Base-by-base conservation (phyloP, 139 green algal species). In the Chlamydomonas schloesseri region DNA sequence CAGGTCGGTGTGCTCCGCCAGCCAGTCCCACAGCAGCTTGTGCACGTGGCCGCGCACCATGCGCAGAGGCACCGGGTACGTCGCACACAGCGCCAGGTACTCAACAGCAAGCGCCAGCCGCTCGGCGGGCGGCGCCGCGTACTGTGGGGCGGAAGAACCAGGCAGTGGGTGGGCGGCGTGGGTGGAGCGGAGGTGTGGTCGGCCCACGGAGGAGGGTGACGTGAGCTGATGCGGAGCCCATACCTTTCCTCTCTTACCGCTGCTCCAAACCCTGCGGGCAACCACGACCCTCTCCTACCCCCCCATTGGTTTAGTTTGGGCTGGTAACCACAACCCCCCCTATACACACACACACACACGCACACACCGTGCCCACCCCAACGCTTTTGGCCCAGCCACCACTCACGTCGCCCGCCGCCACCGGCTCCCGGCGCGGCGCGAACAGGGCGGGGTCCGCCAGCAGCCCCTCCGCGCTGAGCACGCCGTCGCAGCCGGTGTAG, bases 391-490 rank as follows among this genome's bases (percentile, higher is more conserved):
- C 65, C 65, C n/a, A 37, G 15, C n/a, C n/a, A 37, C 65, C 23
- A 18, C 67, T 67, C 80, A 86, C 68, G 11, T 78, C 80, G 21
- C 53, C 80, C 53, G 70, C 68, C 11, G 80, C 80, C 80, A 86
- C 64, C 13, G 23, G 34, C 67, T 26, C 34, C 18, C 91, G 74
- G 1, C 36, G 62, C 17, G 75, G 72, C 24, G 65, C 89, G 86
- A 99, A 99, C 13, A 99, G 90, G 10, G 90, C 93, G 1, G 97
- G 97, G 90, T 99, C 92, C 33, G 90, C 90, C 88, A 99, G 90
- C 84, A 99, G 90, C 28, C 91, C 90, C 80, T 98, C 94, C 33
- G 97, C 97, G 0, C 88, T 96, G 92, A 99, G 87, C 71, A 98
- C 96, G 2, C 97, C 97, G 65, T 98, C 95, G 5, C 87, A 92